Conservation (phyloP, 306 rosid species). For the Crotalaria pallida region DNA sequence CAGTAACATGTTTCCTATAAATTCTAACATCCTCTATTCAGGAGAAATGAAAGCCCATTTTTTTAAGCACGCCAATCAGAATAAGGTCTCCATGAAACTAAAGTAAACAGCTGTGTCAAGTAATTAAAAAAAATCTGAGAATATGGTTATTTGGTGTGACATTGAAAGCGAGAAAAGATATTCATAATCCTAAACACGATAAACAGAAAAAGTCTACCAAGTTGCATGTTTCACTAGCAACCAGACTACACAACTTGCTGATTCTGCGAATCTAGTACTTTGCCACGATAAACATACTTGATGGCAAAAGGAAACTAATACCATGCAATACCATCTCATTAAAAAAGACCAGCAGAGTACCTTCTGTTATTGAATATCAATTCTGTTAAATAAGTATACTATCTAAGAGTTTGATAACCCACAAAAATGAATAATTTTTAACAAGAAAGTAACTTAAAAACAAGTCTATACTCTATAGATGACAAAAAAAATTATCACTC, state of each 20-base stretch:
- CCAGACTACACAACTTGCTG: neutral
- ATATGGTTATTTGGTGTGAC: neutral
- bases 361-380: neutral
- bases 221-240: neutral
- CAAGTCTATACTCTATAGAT: neutral
- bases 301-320: neutral
- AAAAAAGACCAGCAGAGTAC: neutral
- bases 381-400: neutral
- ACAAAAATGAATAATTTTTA: conserved; percentile 5
- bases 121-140: neutral
- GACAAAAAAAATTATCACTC: conserved; percentile 34
- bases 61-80: neutral
- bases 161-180: neutral
- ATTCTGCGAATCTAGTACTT: neutral
- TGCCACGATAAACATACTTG: too few species aligned
- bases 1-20: neutral
- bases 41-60: neutral
- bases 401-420: neutral
- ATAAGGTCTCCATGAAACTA: neutral
- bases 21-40: neutral
- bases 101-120: neutral
- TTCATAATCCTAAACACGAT: neutral
- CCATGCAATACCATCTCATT: neutral
- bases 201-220: neutral
- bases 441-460: neutral